Conservation (phyloP, 768 basidiomycete species). For the Imleria badia region DNA sequence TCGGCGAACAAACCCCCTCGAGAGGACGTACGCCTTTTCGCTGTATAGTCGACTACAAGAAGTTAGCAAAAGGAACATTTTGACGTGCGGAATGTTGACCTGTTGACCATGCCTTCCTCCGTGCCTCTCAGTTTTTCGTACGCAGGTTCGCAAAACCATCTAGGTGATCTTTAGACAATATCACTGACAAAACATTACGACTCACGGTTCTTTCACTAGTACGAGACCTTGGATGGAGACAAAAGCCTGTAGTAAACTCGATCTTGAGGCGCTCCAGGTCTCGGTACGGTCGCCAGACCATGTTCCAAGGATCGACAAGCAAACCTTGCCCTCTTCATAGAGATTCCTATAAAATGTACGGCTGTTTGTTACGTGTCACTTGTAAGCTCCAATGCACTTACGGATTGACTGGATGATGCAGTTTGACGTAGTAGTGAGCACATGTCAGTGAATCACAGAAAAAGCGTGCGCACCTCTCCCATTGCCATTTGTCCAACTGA, state of each 20-base stretch:
- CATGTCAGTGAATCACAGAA: neutral
- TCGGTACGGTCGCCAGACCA: constrained; percentile 90
- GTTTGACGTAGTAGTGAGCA: neutral
- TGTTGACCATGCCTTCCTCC: constrained; percentile 85
- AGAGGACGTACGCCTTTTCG: constrained; percentile 91
- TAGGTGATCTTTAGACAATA: constrained; percentile 29
- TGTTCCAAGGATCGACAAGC: constrained; percentile 86
- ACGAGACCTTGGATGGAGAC: constrained; percentile 95
- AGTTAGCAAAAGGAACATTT: neutral
- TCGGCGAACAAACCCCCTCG: constrained; percentile 85
- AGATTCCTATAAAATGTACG: constrained; percentile 57
- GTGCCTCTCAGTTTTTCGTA: constrained; percentile 92
- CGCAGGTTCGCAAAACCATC: constrained; percentile 91
- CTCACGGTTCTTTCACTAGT: constrained; percentile 88
- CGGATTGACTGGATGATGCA: constrained; percentile 59
- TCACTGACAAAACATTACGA: constrained; percentile 14
- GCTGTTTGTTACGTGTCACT: neutral
- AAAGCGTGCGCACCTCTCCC: constrained; percentile 51
- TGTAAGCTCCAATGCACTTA: constrained; percentile 37
- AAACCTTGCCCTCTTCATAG: constrained; percentile 95
- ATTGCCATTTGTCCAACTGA: constrained; percentile 93
- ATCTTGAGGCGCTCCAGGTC: constrained; percentile 81
- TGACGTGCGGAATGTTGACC: constrained; percentile 39
- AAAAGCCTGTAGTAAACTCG: constrained; percentile 86
- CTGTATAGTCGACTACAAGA: constrained; percentile 78